These are phyloP conservation scores for Cyberlindnera mycetangii DNA, from an alignment of 805 yeast genomes.

Conservation along the genomic window DNA sequence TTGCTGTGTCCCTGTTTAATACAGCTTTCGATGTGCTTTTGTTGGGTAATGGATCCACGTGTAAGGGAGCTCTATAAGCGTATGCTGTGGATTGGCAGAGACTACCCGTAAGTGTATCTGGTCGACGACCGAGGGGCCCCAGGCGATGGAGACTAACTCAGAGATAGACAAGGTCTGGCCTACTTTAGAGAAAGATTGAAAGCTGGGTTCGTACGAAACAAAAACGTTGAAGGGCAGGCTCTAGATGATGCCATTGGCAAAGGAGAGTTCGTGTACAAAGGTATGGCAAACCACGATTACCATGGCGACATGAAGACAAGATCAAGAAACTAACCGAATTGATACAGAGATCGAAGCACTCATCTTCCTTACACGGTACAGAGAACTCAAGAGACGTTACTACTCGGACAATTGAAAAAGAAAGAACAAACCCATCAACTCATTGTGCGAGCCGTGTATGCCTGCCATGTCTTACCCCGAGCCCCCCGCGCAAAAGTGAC, in stretches of 20 bases:
- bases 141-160: constrained; percentile 1
- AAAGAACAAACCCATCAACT: neutral
- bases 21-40: too few relatives aligned
- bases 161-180: constrained; percentile 17
- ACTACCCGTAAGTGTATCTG: constrained; percentile 20
- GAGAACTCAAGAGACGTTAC: constrained; percentile 23
- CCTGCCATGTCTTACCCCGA: too few relatives aligned
- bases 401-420: neutral
- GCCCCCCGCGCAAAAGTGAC: neutral
- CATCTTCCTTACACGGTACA: constrained; percentile 21
- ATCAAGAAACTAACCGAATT: neutral
- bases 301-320: too few relatives aligned
- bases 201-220: constrained; percentile 15
- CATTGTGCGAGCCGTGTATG: too few relatives aligned
- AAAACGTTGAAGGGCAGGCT: constrained; percentile 4
- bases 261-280: constrained; percentile 23
- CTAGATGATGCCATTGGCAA: constrained; percentile 15
- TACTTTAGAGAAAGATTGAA: constrained; percentile 16
- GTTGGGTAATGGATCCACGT: constrained; percentile 20
- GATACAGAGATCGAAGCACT: constrained; percentile 21
- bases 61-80: constrained; percentile 20
- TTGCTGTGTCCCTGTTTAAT: too few relatives aligned
- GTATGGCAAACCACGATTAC: too few relatives aligned
- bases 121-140: too few relatives aligned
- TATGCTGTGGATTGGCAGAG: constrained; percentile 19